A percentile compares a stretch with the other conserved stretches of the same genome.
Evolutionary conservation across 352 stramenopile genomes (phyloP).

Genomic region (Phytophthora pseudosyringae): DNA sequence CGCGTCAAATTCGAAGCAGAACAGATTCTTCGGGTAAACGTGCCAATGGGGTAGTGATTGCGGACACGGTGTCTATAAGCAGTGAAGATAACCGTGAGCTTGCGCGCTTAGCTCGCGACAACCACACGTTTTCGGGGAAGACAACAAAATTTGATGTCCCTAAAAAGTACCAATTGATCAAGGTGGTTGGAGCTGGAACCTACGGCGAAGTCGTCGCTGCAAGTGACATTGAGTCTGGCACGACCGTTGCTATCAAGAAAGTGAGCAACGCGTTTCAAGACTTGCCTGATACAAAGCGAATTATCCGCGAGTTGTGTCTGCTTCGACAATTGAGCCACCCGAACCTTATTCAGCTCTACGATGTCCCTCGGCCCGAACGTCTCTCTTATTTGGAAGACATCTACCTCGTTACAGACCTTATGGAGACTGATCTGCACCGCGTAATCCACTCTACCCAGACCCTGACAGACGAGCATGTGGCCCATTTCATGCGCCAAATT

Average conservation of each 20-base stretch:
- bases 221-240: constrained; percentile 77
- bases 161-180: constrained; percentile 84
- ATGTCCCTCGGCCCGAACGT: constrained; percentile 92
- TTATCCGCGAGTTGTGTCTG: constrained; percentile 95
- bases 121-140: constrained; percentile 74
- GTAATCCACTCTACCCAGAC: constrained; percentile 93
- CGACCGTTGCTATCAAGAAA: constrained; percentile 96
- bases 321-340: constrained; percentile 88
- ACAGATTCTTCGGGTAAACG: constrained; percentile 27
- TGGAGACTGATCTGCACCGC: constrained; percentile 94
- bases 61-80: constrained; percentile 11
- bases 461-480: constrained; percentile 91
- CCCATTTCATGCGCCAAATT: constrained; percentile 98
- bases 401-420: constrained; percentile 96
- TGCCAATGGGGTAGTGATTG: constrained; percentile 11
- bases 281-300: constrained; percentile 88
- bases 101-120: constrained; percentile 51
- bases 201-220: constrained; percentile 86
- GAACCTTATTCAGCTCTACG: constrained; percentile 94
- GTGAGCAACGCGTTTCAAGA: constrained; percentile 87
- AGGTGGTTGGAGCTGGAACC: constrained; percentile 78
- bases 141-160: constrained; percentile 77
- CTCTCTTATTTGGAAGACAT: constrained; percentile 96
- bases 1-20: constrained; percentile 36
- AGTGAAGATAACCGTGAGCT: constrained; percentile 44